Evolutionary conservation across 208 protist species (phyloP), one percentile per base, ranked within the genome.

Genomic region (Herpetomonas tarakana): DNA sequence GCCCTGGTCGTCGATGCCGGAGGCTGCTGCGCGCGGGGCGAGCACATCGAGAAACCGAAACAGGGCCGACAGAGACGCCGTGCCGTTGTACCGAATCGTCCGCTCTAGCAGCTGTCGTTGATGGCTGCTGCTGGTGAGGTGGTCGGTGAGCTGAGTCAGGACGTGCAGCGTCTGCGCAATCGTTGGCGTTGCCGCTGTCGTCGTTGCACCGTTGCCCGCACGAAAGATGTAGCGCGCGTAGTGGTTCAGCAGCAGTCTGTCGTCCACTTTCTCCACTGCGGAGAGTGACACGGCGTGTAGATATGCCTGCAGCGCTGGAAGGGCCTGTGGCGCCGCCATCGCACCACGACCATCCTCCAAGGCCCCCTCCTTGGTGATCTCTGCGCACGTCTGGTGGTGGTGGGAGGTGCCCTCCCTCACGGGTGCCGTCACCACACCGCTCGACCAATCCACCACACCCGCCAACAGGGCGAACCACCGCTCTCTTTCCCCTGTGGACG

Each of bases 31-130:
- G 3, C 69, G 31, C 2, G 67, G 65, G 0, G 76, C 62, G 41
- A 88, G 56, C 16, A 82, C 50, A 6, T 60, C 44, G 4, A 83
- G 35, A 64, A 88, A 89, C 18, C 70, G 62, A 18, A 71, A 70
- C 9, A 74, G 12, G 7, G 68, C 65, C 2, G 65, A 57, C 12
- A 51, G 51, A 28, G 58, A 67, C 16, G 50, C 12, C 16, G 52
- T 56, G 21, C 60, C 65, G 59, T 57, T 79, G 52, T 68, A 78
- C 14, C 29, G 57, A 18, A 88, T 44, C 29, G 73, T 63, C 3
- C 59, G 65, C 31, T 81, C 58, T 25, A 80, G 7, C 12, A 83
- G 54, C 14, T 62, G 54, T 12, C 53, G 52, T 44, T 68, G 57
- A n/a, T 53, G 52, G 9, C 59, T 52, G 6, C 19, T 18, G 3